These are phyloP conservation scores for Lactifluus rugatus DNA, from an alignment of 768 basidiomycete genomes.

Conservation along the genomic window DNA sequence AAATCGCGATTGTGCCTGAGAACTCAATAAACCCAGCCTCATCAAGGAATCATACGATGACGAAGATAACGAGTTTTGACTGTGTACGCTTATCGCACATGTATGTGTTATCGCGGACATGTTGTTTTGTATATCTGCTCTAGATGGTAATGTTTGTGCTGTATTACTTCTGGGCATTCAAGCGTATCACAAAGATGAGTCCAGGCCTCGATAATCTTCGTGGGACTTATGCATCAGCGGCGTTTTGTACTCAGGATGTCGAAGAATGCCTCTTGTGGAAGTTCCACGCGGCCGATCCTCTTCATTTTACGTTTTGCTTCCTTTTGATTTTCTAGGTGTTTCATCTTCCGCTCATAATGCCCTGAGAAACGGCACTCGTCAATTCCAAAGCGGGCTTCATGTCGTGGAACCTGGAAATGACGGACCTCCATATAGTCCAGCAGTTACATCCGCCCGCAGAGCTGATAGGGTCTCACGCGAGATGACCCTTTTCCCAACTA, in stretches of 20 bases:
- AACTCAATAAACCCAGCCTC: constrained; percentile 36
- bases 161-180: not conserved
- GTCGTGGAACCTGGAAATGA: not conserved
- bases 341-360: constrained; percentile 90
- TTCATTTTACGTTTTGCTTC: constrained; percentile 88
- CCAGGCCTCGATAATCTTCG: not conserved
- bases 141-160: constrained; percentile 10
- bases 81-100: constrained; percentile 5
- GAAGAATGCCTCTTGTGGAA: constrained; percentile 96
- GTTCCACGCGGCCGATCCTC: constrained; percentile 74
- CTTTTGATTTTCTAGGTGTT: constrained; percentile 83
- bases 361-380: constrained; percentile 30
- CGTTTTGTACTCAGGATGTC: constrained; percentile 66
- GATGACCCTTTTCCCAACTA: constrained; percentile 76
- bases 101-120: constrained; percentile 9
- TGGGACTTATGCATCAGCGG: constrained; percentile 2
- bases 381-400: not conserved
- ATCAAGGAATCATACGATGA: constrained; percentile 95
- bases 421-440: constrained; percentile 81
- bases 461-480: constrained; percentile 85
- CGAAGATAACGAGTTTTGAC: constrained; percentile 77
- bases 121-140: not conserved
- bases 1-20: not conserved
- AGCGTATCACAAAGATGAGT: not conserved
- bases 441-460: constrained; percentile 85